Evolutionary conservation across 1,284 basidiomycete species (phyloP), one percentile per base, ranked within the genome.

Genomic region (Gastroboletus turbinatus): DNA sequence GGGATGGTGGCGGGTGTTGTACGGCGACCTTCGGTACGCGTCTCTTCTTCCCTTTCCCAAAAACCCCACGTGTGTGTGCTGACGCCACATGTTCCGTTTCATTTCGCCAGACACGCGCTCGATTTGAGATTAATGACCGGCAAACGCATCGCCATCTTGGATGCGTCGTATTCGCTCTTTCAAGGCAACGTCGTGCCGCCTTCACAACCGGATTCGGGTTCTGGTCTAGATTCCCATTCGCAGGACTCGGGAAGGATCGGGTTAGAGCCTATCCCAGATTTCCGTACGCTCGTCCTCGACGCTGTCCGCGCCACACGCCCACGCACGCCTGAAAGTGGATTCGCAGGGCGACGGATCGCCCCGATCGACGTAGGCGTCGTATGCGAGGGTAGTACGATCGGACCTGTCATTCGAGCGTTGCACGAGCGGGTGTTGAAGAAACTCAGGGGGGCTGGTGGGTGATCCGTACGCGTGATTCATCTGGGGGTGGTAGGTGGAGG

Each of bases 1-100:
- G 38, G 87, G 87, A 6, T 93, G 91, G 91, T 92, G 87, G 73
- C 76, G 91, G 50, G 70, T 93, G 33, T 71, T 89, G 46, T 89
- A 89, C 60, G 79, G 82, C 13, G 84, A 88, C 65, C 75, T 84
- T 32, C 80, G 81, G 85, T 68, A 53, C 75, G 53, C 29, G 6
- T 55, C 17, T 27, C 10, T 17, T 33, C 2, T 5, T 29, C 9
- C 6, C 27, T 36, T 21, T 3, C 11, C 38, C 8, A 17, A 16
- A 9, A n/a, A 7, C n/a, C 9, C 11, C 8, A 21, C 25, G 19
- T 17, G 4, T 10, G 25, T 19, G 2, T 19, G 10, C 39, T 47
- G 8, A 38, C 25, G 11, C 38, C 21, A 19, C 19, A 4, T 13
- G 4, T 21, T 14, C 13, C 0, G 7, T 8, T 16, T 46, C 45